A percentile compares a stretch with the other conserved stretches of the same genome.
Evolutionary conservation across 768 basidiomycete genomes (phyloP).

Genomic region (Cystobasidium tubakii): DNA sequence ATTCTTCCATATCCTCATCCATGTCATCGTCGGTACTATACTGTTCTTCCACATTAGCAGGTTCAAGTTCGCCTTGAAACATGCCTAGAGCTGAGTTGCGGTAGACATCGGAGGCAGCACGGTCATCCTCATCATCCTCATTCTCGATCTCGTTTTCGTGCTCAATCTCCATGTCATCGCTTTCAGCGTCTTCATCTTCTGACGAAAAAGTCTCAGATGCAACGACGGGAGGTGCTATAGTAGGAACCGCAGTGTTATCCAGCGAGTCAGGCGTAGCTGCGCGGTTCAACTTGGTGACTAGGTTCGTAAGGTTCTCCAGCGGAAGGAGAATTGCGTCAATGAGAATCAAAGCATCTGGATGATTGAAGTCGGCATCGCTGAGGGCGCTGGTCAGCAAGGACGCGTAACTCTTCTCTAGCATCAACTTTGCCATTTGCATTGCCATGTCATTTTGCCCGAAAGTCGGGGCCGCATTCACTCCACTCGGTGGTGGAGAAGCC

Average conservation of each 20-base stretch:
- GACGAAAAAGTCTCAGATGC: conserved; percentile 30
- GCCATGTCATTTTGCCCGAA: conserved; percentile 62
- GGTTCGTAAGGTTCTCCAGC: conserved; percentile 80
- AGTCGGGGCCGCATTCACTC: conserved; percentile 45
- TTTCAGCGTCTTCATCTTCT: conserved; percentile 52
- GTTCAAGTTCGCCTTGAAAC: conserved; percentile 52
- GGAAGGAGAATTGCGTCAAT: conserved; percentile 84
- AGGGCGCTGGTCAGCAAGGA: conserved; percentile 77
- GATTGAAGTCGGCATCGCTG: conserved; percentile 89
- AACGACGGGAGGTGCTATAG: conserved; percentile 48
- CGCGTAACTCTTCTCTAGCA: conserved; percentile 97
- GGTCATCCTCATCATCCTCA: conserved; percentile 57
- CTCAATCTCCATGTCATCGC: conserved; percentile 45
- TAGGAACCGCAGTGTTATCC: conserved; percentile 43
- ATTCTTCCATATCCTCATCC: conserved; percentile 40
- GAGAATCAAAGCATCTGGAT: conserved; percentile 77
- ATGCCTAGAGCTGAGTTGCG: conserved; percentile 94
- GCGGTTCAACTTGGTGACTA: conserved; percentile 97
- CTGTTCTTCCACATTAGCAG: conserved; percentile 43
- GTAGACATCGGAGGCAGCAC: conserved; percentile 78
- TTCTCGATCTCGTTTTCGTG: conserved; percentile 57
- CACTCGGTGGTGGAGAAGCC: conserved; percentile 59
- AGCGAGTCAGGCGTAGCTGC: conserved; percentile 47
- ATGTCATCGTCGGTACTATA: conserved; percentile 38
- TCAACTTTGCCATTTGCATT: conserved; percentile 89